phyloP scores from a whole-genome alignment of 2,329 filamentous ascomycete species.

The Hymenoscyphus linearis region DNA sequence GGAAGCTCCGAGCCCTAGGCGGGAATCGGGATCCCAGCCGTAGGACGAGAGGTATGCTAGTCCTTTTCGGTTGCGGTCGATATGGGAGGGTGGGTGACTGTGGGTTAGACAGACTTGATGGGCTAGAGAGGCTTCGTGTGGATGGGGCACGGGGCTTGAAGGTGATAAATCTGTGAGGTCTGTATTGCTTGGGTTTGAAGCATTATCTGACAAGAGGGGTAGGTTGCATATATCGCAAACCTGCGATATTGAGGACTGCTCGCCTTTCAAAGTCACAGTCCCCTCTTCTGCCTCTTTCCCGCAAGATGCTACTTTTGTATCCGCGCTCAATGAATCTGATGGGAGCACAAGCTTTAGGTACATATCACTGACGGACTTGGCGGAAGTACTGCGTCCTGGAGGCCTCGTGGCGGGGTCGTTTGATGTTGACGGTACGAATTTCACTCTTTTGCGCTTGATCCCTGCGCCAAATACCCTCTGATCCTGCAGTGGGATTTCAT shows the following conservation, averaged over 20 bases:
- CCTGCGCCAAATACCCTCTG: conserved; percentile 58
- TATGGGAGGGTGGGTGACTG: conserved; percentile 65
- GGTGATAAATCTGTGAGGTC: neutral
- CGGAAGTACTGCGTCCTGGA: conserved; percentile 30
- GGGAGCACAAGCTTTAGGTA: conserved; percentile 62
- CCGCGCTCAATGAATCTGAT: conserved; percentile 1
- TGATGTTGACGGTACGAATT: conserved; percentile 45
- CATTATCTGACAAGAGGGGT: conserved; percentile 41
- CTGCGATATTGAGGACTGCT: neutral
- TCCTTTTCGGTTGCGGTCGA: conserved; percentile 67
- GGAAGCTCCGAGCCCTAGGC: conserved; percentile 63
- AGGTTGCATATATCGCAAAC: conserved; percentile 56
- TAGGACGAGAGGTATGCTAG: conserved; percentile 59
- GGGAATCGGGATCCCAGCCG: conserved; percentile 70
- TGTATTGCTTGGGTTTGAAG: neutral
- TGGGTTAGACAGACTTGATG: conserved; percentile 67
- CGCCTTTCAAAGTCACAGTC: neutral
- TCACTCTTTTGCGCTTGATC: conserved; percentile 55
- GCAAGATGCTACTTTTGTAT: neutral
- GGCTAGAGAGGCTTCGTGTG: conserved; percentile 58
- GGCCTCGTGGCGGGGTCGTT: conserved; percentile 16
- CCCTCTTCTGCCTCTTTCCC: neutral
- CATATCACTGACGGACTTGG: conserved; percentile 40
- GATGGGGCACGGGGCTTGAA: conserved; percentile 21
- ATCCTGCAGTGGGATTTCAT: conserved; percentile 51